Evolutionary conservation across 1,284 basidiomycete species (phyloP), one percentile per base, ranked within the genome.

Genomic region (Leccinum pachyderme): DNA sequence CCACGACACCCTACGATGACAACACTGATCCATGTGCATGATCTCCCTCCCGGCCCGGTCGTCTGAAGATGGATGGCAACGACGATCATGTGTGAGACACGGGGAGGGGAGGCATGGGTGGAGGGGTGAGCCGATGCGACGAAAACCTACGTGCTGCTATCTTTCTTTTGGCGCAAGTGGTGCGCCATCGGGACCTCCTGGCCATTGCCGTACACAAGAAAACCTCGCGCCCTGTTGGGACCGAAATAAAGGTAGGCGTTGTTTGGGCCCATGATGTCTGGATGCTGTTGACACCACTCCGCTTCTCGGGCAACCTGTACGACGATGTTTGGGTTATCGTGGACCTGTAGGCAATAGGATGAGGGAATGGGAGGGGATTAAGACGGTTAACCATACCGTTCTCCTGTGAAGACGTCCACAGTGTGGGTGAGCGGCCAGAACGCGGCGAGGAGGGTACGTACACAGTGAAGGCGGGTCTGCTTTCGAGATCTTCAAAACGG

Each of bases 221-320:
- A 82, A 7, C 88, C 87, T 5, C 80, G 78, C 3, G 76, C 65
- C 48, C 75, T 78, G 47, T 73, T 74, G 7, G 87, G 86, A 0
- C 87, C 88, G 57, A 90, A 83, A 65, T 87, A 90, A 55, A 89
- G 80, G 64, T 79, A 87, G 7, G 87, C 81, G 46, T 80, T 84
- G 55, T 77, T 78, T 13, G 88, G 87, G 12, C 88, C 88, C 81
- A 87, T 82, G 59, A 89, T 82, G 49, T 73, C 75, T 22, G 81
- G 78, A 62, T 87, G 81, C 52, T 81, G 81, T 59, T 81, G 76
- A 22, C 81, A 75, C 87, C 88, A 90, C 27, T 72, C 73, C 0
- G 76, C 69, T 63, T 89, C 85, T 27, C 87, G 81, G 37, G 77
- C 76, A 48, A 90, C 72, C 59, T 81, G 78, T 57, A 87, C 75